Conservation (phyloP, 352 stramenopile species). For the Phytopythium aichiense region DNA sequence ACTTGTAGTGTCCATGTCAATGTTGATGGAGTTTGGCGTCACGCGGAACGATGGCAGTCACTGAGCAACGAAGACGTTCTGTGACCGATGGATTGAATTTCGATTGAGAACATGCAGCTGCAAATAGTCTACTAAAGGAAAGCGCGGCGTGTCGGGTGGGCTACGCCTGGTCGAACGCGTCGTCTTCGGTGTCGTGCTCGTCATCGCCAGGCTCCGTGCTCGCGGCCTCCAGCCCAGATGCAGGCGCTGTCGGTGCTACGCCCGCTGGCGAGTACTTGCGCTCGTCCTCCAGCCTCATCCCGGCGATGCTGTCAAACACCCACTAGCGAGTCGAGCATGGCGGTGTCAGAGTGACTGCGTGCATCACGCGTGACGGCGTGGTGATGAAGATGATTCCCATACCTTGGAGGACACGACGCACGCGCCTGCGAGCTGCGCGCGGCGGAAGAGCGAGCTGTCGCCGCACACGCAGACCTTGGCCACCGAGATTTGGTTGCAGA, state of each 20-base stretch:
- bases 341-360: not conserved
- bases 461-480: slow-evolving; percentile 62
- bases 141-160: no score
- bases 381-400: not conserved
- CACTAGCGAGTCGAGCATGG: slow-evolving; percentile 22
- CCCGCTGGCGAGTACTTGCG: slow-evolving; percentile 16
- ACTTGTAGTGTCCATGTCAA: no score
- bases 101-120: not conserved
- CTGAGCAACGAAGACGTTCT: no score
- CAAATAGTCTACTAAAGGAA: slow-evolving; percentile 1
- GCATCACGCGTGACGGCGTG: not conserved
- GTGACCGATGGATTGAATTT: not conserved
- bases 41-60: no score
- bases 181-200: not conserved
- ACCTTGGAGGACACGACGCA: slow-evolving; percentile 68
- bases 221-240: slow-evolving; percentile 1
- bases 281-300: slow-evolving; percentile 56
- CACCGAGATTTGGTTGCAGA: slow-evolving; percentile 72
- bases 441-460: slow-evolving; percentile 55
- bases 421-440: slow-evolving; percentile 49
- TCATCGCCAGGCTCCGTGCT: not conserved
- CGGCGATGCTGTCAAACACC: slow-evolving; percentile 75
- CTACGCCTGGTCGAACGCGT: not conserved
- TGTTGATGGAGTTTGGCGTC: no score
- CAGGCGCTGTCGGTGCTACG: not conserved